phyloP scores from a whole-genome alignment of 306 rosid genomes.

The Acmispon strigosus region DNA sequence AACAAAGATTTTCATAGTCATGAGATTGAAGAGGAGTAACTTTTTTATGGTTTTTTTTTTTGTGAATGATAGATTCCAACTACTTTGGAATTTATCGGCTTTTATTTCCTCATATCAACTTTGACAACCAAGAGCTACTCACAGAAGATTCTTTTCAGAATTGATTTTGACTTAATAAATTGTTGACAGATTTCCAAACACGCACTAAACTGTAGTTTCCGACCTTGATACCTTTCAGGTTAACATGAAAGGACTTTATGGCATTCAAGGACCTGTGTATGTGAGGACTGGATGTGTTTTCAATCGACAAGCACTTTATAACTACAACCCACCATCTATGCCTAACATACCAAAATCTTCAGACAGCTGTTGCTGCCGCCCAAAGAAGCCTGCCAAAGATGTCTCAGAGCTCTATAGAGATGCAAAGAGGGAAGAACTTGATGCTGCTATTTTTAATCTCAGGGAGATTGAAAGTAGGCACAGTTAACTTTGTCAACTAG shows the following conservation, averaged over 20 bases:
- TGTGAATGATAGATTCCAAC: not conserved
- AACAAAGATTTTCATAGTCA: not conserved
- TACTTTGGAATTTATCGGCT: not conserved
- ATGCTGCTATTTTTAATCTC: slow-evolving; percentile 94
- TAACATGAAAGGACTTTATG: slow-evolving; percentile 99
- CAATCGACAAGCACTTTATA: slow-evolving; percentile 96
- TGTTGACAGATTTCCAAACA: too few species aligned
- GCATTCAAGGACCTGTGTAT: slow-evolving; percentile 96
- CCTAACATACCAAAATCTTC: slow-evolving; percentile 65
- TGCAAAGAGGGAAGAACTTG: slow-evolving; percentile 87
- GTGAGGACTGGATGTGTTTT: slow-evolving; percentile 95
- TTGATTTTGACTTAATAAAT: too few species aligned
- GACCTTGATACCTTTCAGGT: slow-evolving; percentile 49
- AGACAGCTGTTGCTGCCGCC: slow-evolving; percentile 79
- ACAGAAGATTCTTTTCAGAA: too few species aligned
- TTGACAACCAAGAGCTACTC: too few species aligned
- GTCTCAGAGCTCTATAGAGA: slow-evolving; percentile 66
- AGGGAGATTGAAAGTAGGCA: slow-evolving; percentile 83
- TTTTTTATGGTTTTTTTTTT: too few species aligned
- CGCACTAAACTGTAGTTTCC: not conserved
- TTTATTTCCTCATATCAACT: too few species aligned
- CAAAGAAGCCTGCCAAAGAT: slow-evolving; percentile 75
- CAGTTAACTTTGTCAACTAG: not conserved
- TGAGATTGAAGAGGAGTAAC: too few species aligned
- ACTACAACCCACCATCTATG: slow-evolving; percentile 85